Evolutionary conservation across 108 stramenopile genomes (phyloP).

Genomic region (Nitzschia sp.): DNA sequence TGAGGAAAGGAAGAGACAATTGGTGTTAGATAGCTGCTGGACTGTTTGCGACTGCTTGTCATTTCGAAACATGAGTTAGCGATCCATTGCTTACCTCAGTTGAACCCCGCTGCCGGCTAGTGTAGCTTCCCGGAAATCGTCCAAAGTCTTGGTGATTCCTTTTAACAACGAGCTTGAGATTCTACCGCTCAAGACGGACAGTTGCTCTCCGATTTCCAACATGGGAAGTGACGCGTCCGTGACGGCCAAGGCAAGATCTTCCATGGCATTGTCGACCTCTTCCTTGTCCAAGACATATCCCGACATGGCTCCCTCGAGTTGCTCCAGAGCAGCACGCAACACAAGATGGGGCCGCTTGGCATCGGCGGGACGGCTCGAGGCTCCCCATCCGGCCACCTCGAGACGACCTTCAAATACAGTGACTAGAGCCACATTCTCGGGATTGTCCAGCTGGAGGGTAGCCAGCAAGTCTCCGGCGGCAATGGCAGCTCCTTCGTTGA

Average conservation of each 20-base stretch:
- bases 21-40: no score
- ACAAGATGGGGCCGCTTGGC: constrained; percentile 71
- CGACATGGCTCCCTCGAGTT: constrained; percentile 78
- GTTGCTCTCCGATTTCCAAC: constrained; percentile 91
- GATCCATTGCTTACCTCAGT: constrained; percentile 41
- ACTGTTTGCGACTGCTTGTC: no score
- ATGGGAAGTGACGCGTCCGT: constrained; percentile 81
- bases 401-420: constrained; percentile 76
- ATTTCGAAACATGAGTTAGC: no score
- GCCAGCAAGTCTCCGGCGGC: constrained; percentile 92
- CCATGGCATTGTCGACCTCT: constrained; percentile 54
- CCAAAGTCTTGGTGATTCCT: constrained; percentile 58
- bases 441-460: constrained; percentile 91
- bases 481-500: constrained; percentile 92
- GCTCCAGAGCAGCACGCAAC: constrained; percentile 71
- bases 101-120: constrained; percentile 28
- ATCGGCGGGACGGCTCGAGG: constrained; percentile 21
- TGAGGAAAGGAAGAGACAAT: constrained; percentile 7
- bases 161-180: constrained; percentile 74
- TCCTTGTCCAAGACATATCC: constrained; percentile 75
- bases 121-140: constrained; percentile 44
- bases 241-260: constrained; percentile 68
- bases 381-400: constrained; percentile 68
- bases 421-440: constrained; percentile 83
- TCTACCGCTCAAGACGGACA: constrained; percentile 91